phyloP scores from a whole-genome alignment of 1,284 basidiomycete species.

The Cerrena zonata region DNA sequence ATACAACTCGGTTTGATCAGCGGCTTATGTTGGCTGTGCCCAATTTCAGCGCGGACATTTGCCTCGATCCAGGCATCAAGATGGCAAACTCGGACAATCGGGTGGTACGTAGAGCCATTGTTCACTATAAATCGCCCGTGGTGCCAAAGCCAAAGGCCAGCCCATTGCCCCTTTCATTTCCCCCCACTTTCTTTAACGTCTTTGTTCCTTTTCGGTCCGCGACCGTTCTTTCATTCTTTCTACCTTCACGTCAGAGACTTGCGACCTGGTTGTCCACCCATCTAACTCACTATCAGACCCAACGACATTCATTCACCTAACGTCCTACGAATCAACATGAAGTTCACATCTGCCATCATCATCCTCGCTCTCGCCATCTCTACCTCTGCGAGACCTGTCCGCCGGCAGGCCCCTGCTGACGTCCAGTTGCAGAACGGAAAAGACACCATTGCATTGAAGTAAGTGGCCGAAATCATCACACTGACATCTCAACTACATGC shows the following conservation, averaged over 20 bases:
- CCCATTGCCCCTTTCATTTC: not conserved
- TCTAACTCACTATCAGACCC: not conserved
- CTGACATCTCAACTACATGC: not conserved
- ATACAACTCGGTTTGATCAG: no score
- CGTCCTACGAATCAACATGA: slow-evolving; percentile 19
- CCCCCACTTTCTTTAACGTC: slow-evolving; percentile 1
- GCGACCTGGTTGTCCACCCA: slow-evolving; percentile 13
- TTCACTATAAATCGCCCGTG: not conserved
- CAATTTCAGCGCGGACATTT: no score
- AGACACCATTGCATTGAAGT: slow-evolving; percentile 52
- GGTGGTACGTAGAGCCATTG: no score
- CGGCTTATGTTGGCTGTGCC: no score
- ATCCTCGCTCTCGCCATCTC: slow-evolving; percentile 34
- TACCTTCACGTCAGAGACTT: slow-evolving; percentile 11
- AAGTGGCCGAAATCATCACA: slow-evolving; percentile 20
- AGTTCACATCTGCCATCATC: slow-evolving; percentile 15
- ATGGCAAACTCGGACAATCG: no score
- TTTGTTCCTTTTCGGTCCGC: not conserved
- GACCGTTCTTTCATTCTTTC: slow-evolving; percentile 6
- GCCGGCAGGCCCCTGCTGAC: slow-evolving; percentile 32
- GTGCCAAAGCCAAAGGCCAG: not conserved
- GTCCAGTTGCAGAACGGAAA: slow-evolving; percentile 41
- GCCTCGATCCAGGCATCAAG: no score
- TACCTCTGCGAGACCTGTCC: slow-evolving; percentile 32
- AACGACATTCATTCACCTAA: not conserved